Evolutionary conservation across 371 early-diverging fungal genomes (phyloP).

Genomic region (Saksenaea oblongispora): DNA sequence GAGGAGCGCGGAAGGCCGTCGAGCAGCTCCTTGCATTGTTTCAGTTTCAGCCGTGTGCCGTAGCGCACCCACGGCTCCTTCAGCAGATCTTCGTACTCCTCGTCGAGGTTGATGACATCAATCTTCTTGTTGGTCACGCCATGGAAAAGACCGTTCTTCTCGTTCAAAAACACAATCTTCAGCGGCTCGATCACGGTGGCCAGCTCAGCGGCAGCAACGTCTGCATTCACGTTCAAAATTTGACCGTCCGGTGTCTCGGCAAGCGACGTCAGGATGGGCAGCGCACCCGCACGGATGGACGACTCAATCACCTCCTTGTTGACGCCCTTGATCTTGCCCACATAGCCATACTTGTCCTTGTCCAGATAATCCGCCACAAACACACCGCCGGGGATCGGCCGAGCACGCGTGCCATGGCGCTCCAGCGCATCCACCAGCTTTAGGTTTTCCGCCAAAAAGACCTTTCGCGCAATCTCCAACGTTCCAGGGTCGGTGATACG

Average conservation of each 20-base stretch:
- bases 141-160: conserved; percentile 93
- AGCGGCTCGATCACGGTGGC: conserved; percentile 94
- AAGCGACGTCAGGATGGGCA: conserved; percentile 93
- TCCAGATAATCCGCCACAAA: conserved; percentile 95
- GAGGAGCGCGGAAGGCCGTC: conserved; percentile 93
- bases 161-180: conserved; percentile 95
- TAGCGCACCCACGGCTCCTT: conserved; percentile 95
- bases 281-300: conserved; percentile 87
- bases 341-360: conserved; percentile 88
- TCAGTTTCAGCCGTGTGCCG: conserved; percentile 95
- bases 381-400: conserved; percentile 93
- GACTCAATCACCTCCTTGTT: conserved; percentile 91
- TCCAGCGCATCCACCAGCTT: conserved; percentile 96
- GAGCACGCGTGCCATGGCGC: conserved; percentile 88
- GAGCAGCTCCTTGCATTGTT: conserved; percentile 93
- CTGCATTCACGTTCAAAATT: conserved; percentile 97
- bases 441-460: conserved; percentile 91
- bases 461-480: conserved; percentile 87
- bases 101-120: conserved; percentile 93
- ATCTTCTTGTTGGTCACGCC: conserved; percentile 92
- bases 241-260: conserved; percentile 97
- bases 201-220: conserved; percentile 95
- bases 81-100: conserved; percentile 83
- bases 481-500: conserved; percentile 93
- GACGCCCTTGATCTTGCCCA: conserved; percentile 88